Evolutionary conservation across 1,139 yeast species (phyloP), one percentile per base, ranked within the genome.

Genomic region (Hansenula lynferdii): DNA sequence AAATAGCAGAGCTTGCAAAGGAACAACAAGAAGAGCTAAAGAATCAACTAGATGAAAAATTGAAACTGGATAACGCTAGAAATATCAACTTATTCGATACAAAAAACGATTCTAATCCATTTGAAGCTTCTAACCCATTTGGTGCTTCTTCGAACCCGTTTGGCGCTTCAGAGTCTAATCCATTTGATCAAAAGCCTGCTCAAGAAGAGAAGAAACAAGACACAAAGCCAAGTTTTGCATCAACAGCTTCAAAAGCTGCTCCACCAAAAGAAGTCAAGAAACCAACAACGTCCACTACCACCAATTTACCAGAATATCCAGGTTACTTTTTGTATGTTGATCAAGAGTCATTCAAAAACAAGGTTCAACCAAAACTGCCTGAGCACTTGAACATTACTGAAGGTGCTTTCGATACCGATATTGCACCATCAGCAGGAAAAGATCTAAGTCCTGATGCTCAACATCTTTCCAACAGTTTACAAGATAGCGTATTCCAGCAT

Each of bases 281-380:
- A 10, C 22, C 4, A 51, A 31, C 54, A 54, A 28, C 58, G 47
- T 28, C 42, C 41, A 35, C 34, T 43, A 34, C 41, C 51, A 51
- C 43, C 37, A 39, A 44, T 42, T 53, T 72, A 8, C 80, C 84
- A 15, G 54, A 64, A 21, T 82, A 75, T 50, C 78, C 81, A 5
- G 89, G 90, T 3, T 78, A 58, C 51, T 75, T 81, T 47, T 59
- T 85, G 5, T 85, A 77, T 54, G 82, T 85, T 4, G 94, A 84
- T 39, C 70, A 69, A 38, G 94, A 84, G 54, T 69, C 65, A 38
- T 67, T 83, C 51, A 71, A 61, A 38, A 60, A 60, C 42, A 64
- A 61, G 31, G 54, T 48, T 15, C 37, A 51, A 39, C 43, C 51
- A 42, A 54, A 53, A 28, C 40, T 61, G 25, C 70, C 82, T 26